Base-by-base conservation (phyloP, 2,329 filamentous ascomycete species). In the Apiospora saccharicola region DNA sequence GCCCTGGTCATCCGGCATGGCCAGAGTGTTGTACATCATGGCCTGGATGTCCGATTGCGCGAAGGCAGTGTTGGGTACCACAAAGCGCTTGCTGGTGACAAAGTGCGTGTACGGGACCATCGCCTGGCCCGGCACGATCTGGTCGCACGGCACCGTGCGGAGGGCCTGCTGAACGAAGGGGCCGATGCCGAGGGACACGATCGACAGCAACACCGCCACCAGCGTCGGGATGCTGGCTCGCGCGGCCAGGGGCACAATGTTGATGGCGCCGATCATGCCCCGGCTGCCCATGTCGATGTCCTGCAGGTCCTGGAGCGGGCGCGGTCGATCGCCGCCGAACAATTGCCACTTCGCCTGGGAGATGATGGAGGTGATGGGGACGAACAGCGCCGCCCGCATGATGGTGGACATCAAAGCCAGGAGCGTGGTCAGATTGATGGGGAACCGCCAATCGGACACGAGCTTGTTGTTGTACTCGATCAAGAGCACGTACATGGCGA, bases 141-240 rank as follows among this genome's bases (percentile, higher is more conserved):
- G n/a, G 2, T 37, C 44, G 47, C 68, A 70, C 26, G 26, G 19
- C 30, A 37, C 12, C 7, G 68, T 53, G 19, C 68, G 30, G 14
- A 70, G 34, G 68, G 68, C 46, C 68, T 70, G 68, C 16, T 70
- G 68, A 22, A 70, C 68, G 47, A 53, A 53, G 46, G 68, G 68
- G 30, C 43, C 44, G 43, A 69, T 34, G 24, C 68, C 46, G 46
- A 47, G 47, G 53, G 34, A 22, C 51, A 53, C 19, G 46, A 43
- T 22, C 30, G 53, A 53, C 26, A 70, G 68, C 46, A 51, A 8
- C 4, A 43, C 68, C 7, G 68, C 68, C 6, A 70, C 6, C 24
- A 70, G 24, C 13, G 68, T 37, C 22, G 53, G 47, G 16, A 53
- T 4, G 47, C 53, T 43, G 47, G 30, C 68, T 6, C 46, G 24